These are phyloP conservation scores for Croton laevigatus DNA, from an alignment of 441 rosid genomes.

Conservation along the genomic window DNA sequence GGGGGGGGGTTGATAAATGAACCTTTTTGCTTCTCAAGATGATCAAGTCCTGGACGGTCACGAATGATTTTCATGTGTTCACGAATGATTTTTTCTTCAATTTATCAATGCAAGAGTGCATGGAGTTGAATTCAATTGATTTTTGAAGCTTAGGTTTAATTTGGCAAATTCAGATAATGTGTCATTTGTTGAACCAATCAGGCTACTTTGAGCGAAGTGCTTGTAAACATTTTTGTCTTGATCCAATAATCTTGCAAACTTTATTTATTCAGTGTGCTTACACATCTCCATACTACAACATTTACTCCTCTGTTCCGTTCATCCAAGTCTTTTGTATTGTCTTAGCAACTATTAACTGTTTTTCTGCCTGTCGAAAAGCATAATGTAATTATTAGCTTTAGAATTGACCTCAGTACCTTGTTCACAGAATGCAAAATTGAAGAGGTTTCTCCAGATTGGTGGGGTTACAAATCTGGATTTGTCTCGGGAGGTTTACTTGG, in stretches of 20 bases:
- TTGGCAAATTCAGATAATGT: no score
- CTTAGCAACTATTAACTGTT: neutral
- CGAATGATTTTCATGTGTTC: no score
- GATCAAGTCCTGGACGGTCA: no score
- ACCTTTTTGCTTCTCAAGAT: no score
- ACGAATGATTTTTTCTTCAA: no score
- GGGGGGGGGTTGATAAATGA: no score
- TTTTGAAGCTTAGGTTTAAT: no score
- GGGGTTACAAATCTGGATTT: slow-evolving; percentile 88
- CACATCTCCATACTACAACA: neutral
- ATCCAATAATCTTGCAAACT: neutral
- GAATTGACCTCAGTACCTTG: slow-evolving; percentile 17
- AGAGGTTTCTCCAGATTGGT: slow-evolving; percentile 70
- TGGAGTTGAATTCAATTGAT: no score
- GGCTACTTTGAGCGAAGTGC: neutral
- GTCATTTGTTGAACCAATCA: neutral
- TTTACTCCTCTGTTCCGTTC: neutral
- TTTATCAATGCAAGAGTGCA: no score
- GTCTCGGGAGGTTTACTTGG: slow-evolving; percentile 95
- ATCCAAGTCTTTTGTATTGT: neutral
- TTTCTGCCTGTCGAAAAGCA: neutral
- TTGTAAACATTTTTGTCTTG: neutral
- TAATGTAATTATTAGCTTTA: slow-evolving; percentile 3
- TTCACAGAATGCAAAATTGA: slow-evolving; percentile 49
- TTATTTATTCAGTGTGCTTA: neutral